A percentile compares a stretch with the other conserved stretches of the same genome.
These are phyloP conservation scores for Trypethelium eluteriae DNA, from an alignment of 495 filamentous ascomycete genomes.

Conservation along the genomic window DNA sequence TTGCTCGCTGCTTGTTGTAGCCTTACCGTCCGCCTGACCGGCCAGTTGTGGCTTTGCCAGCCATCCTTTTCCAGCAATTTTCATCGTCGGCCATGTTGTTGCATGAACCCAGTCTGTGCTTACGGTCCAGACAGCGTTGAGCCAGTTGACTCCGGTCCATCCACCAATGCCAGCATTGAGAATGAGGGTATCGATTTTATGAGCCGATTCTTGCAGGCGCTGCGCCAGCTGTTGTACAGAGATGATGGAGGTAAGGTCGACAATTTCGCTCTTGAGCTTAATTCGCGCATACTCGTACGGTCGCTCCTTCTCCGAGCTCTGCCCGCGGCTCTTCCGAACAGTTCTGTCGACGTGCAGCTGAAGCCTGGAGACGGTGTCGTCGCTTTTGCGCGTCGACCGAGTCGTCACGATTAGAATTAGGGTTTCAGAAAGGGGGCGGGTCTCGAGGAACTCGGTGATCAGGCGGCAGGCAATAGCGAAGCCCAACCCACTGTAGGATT, in stretches of 20 bases:
- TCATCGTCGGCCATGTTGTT: conserved; percentile 73
- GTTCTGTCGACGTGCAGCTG: conserved; percentile 42
- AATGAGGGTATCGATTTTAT: conserved; percentile 69
- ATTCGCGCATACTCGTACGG: conserved; percentile 37
- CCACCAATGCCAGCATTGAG: conserved; percentile 89
- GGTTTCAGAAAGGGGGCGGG: conserved; percentile 52
- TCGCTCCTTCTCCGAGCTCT: conserved; percentile 34
- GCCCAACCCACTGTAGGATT: conserved; percentile 68
- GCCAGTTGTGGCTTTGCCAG: conserved; percentile 38
- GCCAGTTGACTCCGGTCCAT: conserved; percentile 74
- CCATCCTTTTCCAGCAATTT: conserved; percentile 54
- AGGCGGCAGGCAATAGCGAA: conserved; percentile 79
- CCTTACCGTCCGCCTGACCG: not conserved
- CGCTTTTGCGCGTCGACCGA: conserved; percentile 52
- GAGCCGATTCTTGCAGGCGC: conserved; percentile 43
- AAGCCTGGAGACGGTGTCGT: conserved; percentile 49
- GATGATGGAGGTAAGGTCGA: conserved; percentile 50
- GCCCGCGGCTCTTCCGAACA: conserved; percentile 12
- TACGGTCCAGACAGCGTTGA: conserved; percentile 49
- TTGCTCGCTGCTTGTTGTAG: not conserved
- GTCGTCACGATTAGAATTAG: conserved; percentile 62
- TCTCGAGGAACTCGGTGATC: conserved; percentile 79
- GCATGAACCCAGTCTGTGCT: conserved; percentile 57
- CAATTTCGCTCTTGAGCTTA: conserved; percentile 39
- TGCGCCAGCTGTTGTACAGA: conserved; percentile 49